phyloP scores from a whole-genome alignment of 208 protist species.

The Tritrichomonas musculus region DNA sequence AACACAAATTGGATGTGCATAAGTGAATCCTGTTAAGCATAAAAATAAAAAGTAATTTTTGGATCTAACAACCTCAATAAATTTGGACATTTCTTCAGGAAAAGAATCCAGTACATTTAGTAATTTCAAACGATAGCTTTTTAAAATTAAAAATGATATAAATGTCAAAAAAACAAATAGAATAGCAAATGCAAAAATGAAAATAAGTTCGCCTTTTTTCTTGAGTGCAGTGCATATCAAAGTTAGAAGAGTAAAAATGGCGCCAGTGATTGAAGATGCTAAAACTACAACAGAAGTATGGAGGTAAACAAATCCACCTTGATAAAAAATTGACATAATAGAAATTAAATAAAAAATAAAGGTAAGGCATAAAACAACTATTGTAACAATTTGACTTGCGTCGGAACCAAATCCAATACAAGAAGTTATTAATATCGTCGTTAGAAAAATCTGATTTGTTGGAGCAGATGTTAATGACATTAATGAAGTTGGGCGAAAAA shows the following conservation, averaged over 20 bases:
- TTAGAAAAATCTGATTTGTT: neutral
- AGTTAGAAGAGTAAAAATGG: neutral
- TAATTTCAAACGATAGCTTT: no score
- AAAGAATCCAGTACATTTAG: no score
- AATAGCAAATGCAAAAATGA: neutral
- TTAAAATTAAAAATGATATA: no score
- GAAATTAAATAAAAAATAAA: neutral
- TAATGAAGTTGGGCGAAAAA: neutral
- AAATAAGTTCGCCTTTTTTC: neutral
- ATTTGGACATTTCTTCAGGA: no score
- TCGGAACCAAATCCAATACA: neutral
- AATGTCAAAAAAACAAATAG: neutral
- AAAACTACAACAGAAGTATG: neutral
- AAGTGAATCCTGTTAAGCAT: neutral
- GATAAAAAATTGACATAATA: neutral
- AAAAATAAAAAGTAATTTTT: neutral
- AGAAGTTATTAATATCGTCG: neutral
- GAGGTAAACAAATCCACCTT: neutral
- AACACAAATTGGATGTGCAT: neutral
- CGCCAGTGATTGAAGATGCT: neutral
- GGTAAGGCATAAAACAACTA: neutral
- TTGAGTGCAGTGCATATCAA: neutral
- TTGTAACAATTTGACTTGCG: neutral
- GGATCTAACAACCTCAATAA: neutral
- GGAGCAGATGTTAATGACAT: neutral